phyloP scores from a whole-genome alignment of 179 eudicot species.

The Drosera spatulata region DNA sequence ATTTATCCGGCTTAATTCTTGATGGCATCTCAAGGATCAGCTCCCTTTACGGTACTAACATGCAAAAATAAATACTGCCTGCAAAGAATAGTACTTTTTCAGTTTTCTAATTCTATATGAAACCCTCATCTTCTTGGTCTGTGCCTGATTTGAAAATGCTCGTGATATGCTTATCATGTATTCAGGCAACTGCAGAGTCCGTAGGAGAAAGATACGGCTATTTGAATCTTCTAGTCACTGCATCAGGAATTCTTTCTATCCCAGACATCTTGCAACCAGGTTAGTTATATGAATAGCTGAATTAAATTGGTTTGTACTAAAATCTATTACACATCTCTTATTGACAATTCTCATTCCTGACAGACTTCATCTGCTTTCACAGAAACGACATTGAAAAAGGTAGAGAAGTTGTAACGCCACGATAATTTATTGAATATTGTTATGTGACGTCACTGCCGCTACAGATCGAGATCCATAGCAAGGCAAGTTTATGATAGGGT shows the following conservation, averaged over 20 bases:
- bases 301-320: neutral
- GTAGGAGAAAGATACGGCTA: slow-evolving; percentile 58
- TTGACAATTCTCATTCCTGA: neutral
- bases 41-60: too few species aligned
- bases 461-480: too few species aligned
- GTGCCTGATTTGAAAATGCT: neutral
- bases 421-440: too few species aligned
- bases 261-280: slow-evolving; percentile 85
- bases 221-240: slow-evolving; percentile 72
- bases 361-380: slow-evolving; percentile 19
- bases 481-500: too few species aligned
- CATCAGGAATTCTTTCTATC: slow-evolving; percentile 85
- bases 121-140: neutral
- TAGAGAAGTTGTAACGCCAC: too few species aligned
- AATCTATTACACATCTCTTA: neutral
- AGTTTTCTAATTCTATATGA: neutral
- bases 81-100: too few species aligned
- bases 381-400: slow-evolving; percentile 84
- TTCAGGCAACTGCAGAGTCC: slow-evolving; percentile 53
- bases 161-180: neutral
- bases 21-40: too few species aligned
- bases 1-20: too few species aligned
- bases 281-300: slow-evolving; percentile 10
- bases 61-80: too few species aligned
- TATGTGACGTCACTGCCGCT: too few species aligned